phyloP scores from a whole-genome alignment of 2,329 filamentous ascomycete genomes.

The Ophiocordyceps camponoti-floridani region DNA sequence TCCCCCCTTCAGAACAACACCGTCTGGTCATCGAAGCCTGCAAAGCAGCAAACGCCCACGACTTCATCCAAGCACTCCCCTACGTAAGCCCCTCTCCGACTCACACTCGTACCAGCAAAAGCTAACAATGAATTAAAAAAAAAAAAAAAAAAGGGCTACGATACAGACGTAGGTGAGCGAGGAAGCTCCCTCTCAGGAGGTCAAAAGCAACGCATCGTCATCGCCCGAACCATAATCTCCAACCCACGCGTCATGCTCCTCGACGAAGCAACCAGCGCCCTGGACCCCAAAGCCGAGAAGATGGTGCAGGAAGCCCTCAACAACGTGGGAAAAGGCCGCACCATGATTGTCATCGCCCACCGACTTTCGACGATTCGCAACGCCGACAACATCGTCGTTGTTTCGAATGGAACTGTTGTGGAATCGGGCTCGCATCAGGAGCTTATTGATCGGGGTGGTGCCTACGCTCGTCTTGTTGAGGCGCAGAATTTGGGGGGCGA shows the following conservation, averaged over 20 bases:
- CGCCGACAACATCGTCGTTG: conserved; percentile 48
- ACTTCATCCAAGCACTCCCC: conserved; percentile 32
- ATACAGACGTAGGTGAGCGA: conserved; percentile 44
- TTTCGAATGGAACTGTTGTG: conserved; percentile 37
- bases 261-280: conserved; percentile 50
- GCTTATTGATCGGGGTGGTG: conserved; percentile 26
- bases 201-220: conserved; percentile 48
- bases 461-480: conserved; percentile 33
- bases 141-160: conserved; percentile 25
- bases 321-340: conserved; percentile 34
- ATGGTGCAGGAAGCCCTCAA: conserved; percentile 39
- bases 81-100: conserved; percentile 4
- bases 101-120: too few species aligned
- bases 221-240: conserved; percentile 47
- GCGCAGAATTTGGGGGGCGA: conserved; percentile 18
- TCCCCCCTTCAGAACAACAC: conserved; percentile 23
- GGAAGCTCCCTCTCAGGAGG: conserved; percentile 49
- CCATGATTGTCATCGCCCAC: conserved; percentile 49
- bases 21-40: conserved; percentile 27
- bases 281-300: conserved; percentile 25
- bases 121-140: neutral
- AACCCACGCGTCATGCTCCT: conserved; percentile 45
- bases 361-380: conserved; percentile 38
- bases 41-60: conserved; percentile 30
- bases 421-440: conserved; percentile 46